Conservation (phyloP, 306 rosid species). For the Sicyos baderoa region DNA sequence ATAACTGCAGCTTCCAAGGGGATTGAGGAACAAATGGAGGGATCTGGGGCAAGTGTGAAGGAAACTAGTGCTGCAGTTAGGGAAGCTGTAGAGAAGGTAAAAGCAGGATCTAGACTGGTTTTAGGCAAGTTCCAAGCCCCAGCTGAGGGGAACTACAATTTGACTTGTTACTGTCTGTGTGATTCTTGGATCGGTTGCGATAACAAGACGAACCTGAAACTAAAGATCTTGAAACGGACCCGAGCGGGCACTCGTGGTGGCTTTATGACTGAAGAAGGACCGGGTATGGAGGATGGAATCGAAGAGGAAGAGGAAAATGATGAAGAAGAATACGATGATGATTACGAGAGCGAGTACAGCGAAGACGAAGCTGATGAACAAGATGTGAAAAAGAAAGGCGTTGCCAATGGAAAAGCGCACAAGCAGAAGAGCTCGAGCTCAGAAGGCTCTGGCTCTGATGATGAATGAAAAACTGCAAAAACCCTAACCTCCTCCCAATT, state of each 20-base stretch:
- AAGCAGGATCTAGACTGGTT: slow-evolving; percentile 67
- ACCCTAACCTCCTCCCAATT: background rate
- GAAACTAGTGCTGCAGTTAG: slow-evolving; percentile 63
- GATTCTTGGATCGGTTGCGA: slow-evolving; percentile 97
- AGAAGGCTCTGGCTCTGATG: slow-evolving; percentile 41
- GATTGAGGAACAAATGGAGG: slow-evolving; percentile 84
- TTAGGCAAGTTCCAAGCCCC: slow-evolving; percentile 91
- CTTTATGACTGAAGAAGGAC: slow-evolving; percentile 45
- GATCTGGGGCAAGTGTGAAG: slow-evolving; percentile 64
- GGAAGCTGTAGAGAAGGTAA: slow-evolving; percentile 79
- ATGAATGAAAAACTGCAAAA: slow-evolving; percentile 25
- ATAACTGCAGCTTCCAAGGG: slow-evolving; percentile 81
- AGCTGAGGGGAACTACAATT: slow-evolving; percentile 70
- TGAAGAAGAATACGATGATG: slow-evolving; percentile 55
- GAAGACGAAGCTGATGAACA: slow-evolving; percentile 47
- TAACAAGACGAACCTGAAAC: slow-evolving; percentile 54
- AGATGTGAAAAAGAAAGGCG: slow-evolving; percentile 33
- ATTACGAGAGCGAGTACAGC: slow-evolving; percentile 56
- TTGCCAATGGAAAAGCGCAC: slow-evolving; percentile 34
- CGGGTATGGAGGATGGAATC: slow-evolving; percentile 36
- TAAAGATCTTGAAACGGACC: slow-evolving; percentile 83
- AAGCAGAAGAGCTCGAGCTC: slow-evolving; percentile 22
- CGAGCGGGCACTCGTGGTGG: slow-evolving; percentile 75
- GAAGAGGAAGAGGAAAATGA: slow-evolving; percentile 59
- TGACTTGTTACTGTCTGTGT: slow-evolving; percentile 77